Evolutionary conservation across 1,284 basidiomycete species (phyloP).

Genomic region (Microbotryum intermedium): DNA sequence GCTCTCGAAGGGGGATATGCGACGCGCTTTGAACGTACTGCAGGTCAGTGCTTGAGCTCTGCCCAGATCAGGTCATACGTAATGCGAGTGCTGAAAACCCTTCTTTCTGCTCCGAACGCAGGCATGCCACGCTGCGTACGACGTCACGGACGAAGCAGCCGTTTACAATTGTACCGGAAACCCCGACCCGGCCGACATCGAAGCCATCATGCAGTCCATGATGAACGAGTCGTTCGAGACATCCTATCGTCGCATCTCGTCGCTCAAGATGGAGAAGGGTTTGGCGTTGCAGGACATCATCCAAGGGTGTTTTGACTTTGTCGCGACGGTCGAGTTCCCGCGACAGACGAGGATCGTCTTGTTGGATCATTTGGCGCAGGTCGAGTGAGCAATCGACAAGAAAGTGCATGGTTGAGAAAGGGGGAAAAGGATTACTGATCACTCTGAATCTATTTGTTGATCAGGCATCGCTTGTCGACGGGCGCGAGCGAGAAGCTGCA

Average conservation of each 20-base stretch:
- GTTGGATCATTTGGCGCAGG: constrained; percentile 78
- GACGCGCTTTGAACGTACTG: constrained; percentile 86
- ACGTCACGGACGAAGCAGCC: constrained; percentile 74
- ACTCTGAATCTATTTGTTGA: not conserved
- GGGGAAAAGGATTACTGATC: not conserved
- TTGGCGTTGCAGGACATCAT: constrained; percentile 92
- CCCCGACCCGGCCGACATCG: constrained; percentile 89
- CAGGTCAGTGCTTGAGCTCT: constrained; percentile 47
- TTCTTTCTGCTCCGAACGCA: constrained; percentile 22
- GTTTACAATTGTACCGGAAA: constrained; percentile 96
- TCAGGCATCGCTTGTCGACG: constrained; percentile 79
- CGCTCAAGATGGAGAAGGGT: constrained; percentile 82
- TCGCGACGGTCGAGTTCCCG: constrained; percentile 77
- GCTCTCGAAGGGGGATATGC: constrained; percentile 94
- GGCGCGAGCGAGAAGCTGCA: constrained; percentile 94
- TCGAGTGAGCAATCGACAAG: constrained; percentile 57
- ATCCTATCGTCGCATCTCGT: constrained; percentile 73
- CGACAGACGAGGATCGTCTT: constrained; percentile 79
- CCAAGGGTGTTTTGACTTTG: constrained; percentile 83
- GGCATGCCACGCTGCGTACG: constrained; percentile 95
- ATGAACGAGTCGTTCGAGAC: constrained; percentile 93
- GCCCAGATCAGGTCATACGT: not conserved
- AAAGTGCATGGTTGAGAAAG: not conserved
- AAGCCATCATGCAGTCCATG: constrained; percentile 90
- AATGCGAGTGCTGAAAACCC: too few relatives aligned